Conservation (phyloP, 2,329 filamentous ascomycete genomes). For the Raffaelea albimanens region DNA sequence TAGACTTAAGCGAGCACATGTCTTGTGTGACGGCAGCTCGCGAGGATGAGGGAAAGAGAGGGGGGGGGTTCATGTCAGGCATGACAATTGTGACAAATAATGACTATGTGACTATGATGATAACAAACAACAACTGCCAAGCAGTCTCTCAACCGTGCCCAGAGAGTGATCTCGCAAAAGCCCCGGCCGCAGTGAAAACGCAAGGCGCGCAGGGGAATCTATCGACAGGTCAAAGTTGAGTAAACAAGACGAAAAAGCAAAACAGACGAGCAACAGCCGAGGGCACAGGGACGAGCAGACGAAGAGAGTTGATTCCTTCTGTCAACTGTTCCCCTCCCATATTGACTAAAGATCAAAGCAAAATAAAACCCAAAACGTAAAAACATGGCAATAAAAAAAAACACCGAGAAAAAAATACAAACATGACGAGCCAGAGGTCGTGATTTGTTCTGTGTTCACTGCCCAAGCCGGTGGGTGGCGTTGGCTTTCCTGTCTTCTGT, state of each 20-base stretch:
- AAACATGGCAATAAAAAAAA: too few relatives aligned
- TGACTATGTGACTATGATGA: too few relatives aligned
- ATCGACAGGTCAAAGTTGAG: constrained; percentile 5
- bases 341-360: too few relatives aligned
- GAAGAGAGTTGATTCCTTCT: background rate
- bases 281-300: background rate
- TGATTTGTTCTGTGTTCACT: constrained; percentile 3
- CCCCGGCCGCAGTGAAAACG: constrained; percentile 3
- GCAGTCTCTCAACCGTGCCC: constrained; percentile 4
- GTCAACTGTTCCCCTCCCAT: too few relatives aligned
- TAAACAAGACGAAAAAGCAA: background rate
- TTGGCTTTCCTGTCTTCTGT: background rate
- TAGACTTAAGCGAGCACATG: too few relatives aligned
- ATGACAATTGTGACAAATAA: too few relatives aligned
- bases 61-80: too few relatives aligned
- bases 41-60: too few relatives aligned
- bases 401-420: background rate
- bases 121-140: constrained; percentile 8
- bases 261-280: background rate
- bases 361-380: too few relatives aligned
- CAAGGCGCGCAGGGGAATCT: constrained; percentile 11
- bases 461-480: background rate
- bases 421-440: background rate
- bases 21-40: too few relatives aligned
- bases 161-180: constrained; percentile 10